Evolutionary conservation across 768 basidiomycete species (phyloP).

Genomic region (Megacollybia marginata): DNA sequence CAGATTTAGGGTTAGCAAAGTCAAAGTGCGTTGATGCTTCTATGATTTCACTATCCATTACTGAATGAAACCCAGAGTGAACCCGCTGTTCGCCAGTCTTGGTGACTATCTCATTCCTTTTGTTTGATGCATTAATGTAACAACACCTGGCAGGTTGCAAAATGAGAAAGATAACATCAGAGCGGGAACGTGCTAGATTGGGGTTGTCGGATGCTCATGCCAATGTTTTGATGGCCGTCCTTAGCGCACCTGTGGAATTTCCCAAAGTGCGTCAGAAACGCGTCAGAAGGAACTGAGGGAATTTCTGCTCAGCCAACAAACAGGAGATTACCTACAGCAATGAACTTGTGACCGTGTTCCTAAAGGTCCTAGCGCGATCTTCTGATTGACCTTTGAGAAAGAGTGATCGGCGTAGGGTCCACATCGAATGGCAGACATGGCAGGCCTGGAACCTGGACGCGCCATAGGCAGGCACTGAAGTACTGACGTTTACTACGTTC

Average conservation of each 20-base stretch:
- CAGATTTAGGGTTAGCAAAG: slow-evolving; percentile 62
- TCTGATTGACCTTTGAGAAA: too few species aligned
- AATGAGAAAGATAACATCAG: slow-evolving; percentile 40
- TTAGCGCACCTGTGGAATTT: slow-evolving; percentile 75
- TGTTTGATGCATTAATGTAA: too few species aligned
- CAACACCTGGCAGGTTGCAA: slow-evolving; percentile 43
- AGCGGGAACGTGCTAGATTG: slow-evolving; percentile 59
- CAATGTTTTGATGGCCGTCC: slow-evolving; percentile 61
- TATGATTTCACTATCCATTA: neutral
- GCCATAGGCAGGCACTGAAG: too few species aligned
- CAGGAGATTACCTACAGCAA: neutral
- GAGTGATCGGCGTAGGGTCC: too few species aligned
- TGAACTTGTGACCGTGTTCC: too few species aligned
- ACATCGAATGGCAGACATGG: too few species aligned
- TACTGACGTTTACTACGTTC: too few species aligned
- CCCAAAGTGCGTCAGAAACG: slow-evolving; percentile 44
- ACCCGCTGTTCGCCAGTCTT: slow-evolving; percentile 41
- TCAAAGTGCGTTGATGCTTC: slow-evolving; percentile 44
- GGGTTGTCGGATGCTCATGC: slow-evolving; percentile 60
- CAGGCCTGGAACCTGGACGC: too few species aligned
- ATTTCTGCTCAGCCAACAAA: neutral
- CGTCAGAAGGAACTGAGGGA: neutral
- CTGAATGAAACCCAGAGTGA: slow-evolving; percentile 21
- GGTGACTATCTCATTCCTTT: slow-evolving; percentile 15
- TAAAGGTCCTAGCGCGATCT: too few species aligned